A percentile compares a stretch with the other conserved stretches of the same genome.
phyloP scores from a whole-genome alignment of 1,284 basidiomycete species.

The Ustilago vetiveriae region DNA sequence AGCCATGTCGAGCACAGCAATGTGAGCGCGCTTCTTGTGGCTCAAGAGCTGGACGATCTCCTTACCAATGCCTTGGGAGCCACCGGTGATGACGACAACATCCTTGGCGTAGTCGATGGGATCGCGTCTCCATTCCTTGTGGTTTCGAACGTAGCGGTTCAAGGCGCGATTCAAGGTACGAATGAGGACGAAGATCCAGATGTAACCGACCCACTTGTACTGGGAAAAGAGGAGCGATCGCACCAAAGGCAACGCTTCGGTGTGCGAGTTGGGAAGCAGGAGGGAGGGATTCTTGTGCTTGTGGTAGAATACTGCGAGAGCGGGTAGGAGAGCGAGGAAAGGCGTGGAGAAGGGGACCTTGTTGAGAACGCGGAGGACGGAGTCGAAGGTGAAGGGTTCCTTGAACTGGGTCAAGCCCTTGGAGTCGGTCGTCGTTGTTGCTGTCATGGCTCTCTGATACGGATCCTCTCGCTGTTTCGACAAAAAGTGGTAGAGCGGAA shows the following conservation, averaged over 20 bases:
- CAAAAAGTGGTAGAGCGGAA: background rate
- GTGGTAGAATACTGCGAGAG: constrained; percentile 49
- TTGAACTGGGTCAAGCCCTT: constrained; percentile 23
- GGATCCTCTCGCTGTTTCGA: background rate
- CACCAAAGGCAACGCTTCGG: constrained; percentile 22
- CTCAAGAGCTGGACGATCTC: constrained; percentile 60
- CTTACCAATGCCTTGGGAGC: constrained; percentile 64
- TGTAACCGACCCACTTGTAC: constrained; percentile 55
- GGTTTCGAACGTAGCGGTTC: constrained; percentile 58
- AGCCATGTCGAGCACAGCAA: constrained; percentile 65
- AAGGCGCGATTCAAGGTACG: constrained; percentile 49
- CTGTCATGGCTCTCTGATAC: constrained; percentile 6
- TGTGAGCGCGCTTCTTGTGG: constrained; percentile 49
- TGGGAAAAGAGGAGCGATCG: constrained; percentile 43
- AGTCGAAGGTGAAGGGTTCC: constrained; percentile 57
- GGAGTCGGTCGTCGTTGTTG: constrained; percentile 4
- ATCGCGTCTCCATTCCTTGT: constrained; percentile 50
- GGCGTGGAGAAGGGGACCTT: constrained; percentile 55
- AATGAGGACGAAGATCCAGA: constrained; percentile 51
- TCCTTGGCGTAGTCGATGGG: constrained; percentile 59
- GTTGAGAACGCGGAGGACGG: constrained; percentile 41
- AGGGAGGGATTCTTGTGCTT: constrained; percentile 19
- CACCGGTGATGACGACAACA: constrained; percentile 65
- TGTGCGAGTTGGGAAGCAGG: constrained; percentile 3
- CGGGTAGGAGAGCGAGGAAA: constrained; percentile 55